Conservation (phyloP, 768 basidiomycete species). For the Dentipellis sp. region DNA sequence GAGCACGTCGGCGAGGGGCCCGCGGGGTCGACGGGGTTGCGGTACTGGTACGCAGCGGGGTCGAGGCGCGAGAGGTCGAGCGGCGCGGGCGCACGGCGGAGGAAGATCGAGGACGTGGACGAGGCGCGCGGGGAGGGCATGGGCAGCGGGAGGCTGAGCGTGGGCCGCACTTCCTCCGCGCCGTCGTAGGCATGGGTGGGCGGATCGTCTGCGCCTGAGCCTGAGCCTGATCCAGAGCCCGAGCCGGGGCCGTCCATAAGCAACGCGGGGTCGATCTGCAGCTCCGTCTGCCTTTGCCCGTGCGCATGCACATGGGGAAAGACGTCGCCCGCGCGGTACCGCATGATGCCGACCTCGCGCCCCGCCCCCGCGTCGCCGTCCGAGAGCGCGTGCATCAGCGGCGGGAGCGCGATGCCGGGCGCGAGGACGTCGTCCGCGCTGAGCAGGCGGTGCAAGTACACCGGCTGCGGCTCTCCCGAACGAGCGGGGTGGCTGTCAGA, state of each 20-base stretch:
- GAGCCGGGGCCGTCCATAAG: not conserved
- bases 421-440: not conserved
- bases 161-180: not conserved
- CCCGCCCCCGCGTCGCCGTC: not conserved
- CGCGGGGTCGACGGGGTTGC: not conserved
- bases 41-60: not conserved
- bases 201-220: not conserved
- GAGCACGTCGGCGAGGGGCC: not conserved
- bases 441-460: not conserved
- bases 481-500: no score
- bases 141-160: not conserved
- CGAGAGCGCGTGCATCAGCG: not conserved
- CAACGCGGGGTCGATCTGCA: slow-evolving; percentile 9
- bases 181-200: not conserved
- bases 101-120: not conserved
- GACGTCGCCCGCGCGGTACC: not conserved
- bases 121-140: not conserved
- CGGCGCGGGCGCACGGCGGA: not conserved
- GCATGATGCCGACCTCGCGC: not conserved
- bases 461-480: no score
- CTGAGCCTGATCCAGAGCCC: not conserved
- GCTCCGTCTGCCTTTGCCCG: not conserved
- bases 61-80: not conserved
- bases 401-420: not conserved
- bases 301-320: not conserved